Percentiles rank a stretch among this genome's conserved stretches.
Evolutionary conservation across 208 protist genomes (phyloP).

Genomic region (Jaenimonas drosophilae): DNA sequence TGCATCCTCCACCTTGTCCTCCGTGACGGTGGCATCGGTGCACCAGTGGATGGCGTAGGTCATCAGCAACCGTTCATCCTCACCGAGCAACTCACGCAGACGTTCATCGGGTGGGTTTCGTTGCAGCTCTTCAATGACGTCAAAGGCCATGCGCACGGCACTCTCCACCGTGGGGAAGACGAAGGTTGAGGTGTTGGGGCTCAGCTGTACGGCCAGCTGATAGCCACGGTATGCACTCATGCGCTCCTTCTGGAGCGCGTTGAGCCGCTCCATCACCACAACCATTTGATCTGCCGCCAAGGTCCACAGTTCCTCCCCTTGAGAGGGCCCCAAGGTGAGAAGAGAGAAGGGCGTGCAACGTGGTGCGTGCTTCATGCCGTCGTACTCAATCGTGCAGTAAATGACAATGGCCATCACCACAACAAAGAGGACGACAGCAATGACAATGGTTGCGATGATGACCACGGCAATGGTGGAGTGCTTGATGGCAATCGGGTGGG

Average conservation of each 20-base stretch:
- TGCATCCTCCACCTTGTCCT: slow-evolving; percentile 5
- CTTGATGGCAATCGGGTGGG: too few species aligned
- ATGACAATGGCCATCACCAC: slow-evolving; percentile 3
- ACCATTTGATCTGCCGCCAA: slow-evolving; percentile 10
- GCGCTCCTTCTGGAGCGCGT: slow-evolving; percentile 3
- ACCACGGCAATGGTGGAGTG: too few species aligned
- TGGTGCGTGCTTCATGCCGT: slow-evolving; percentile 9
- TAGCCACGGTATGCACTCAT: slow-evolving; percentile 9
- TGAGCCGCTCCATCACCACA: slow-evolving; percentile 6
- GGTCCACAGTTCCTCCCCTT: slow-evolving; percentile 13
- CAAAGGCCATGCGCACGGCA: slow-evolving; percentile 11
- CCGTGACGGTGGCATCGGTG: slow-evolving; percentile 10
- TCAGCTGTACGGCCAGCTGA: slow-evolving; percentile 6
- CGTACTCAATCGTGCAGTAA: slow-evolving; percentile 8
- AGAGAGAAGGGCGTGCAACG: slow-evolving; percentile 17
- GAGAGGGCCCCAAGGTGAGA: slow-evolving; percentile 11
- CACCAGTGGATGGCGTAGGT: slow-evolving; percentile 21
- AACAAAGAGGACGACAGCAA: slow-evolving; percentile 6
- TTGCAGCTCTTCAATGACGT: slow-evolving; percentile 10
- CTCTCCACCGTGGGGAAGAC: slow-evolving; percentile 9
- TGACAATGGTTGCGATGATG: slow-evolving; percentile 6
- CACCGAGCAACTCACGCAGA: slow-evolving; percentile 11
- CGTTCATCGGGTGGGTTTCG: slow-evolving; percentile 8
- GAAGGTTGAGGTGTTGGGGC: slow-evolving; percentile 15
- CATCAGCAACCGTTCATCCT: slow-evolving; percentile 10